A percentile compares a stretch with the other conserved stretches of the same genome.
Conservation (phyloP, 2,329 filamentous ascomycete genomes). For the Chaetomiaceae sp. region DNA sequence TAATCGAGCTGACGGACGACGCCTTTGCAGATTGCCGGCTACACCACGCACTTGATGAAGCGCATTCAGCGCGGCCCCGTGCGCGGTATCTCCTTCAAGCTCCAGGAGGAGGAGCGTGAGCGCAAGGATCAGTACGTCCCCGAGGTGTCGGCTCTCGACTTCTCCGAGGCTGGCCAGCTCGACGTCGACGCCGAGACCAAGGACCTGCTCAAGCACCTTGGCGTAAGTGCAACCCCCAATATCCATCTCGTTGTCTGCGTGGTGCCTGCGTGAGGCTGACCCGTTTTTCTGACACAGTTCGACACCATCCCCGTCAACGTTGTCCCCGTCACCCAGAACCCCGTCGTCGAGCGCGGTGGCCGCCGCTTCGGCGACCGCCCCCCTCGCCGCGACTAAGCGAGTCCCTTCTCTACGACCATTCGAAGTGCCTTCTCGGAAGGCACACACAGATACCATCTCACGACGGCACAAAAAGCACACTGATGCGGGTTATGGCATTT, state of each 20-base stretch:
- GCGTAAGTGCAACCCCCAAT: conserved; percentile 62
- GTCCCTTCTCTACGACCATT: conserved; percentile 5
- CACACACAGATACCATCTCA: conserved; percentile 12
- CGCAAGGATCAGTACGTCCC: conserved; percentile 99
- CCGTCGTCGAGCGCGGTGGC: conserved; percentile 68
- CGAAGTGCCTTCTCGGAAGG: conserved; percentile 8
- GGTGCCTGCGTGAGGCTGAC: conserved; percentile 10
- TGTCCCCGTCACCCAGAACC: conserved; percentile 80
- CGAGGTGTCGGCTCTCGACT: conserved; percentile 97
- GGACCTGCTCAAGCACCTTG: conserved; percentile 97
- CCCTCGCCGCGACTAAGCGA: conserved; percentile 41
- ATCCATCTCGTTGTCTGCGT: no score
- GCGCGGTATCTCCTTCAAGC: conserved; percentile 99
- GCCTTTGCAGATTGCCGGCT: conserved; percentile 74
- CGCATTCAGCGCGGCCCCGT: conserved; percentile 98
- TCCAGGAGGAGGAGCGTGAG: conserved; percentile 99
- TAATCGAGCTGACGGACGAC: neutral
- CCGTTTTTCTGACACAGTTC: conserved; percentile 55
- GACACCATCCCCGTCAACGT: conserved; percentile 97
- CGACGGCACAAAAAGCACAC: conserved; percentile 13
- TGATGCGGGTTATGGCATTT: conserved; percentile 33
- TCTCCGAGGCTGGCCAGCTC: conserved; percentile 87
- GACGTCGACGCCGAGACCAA: conserved; percentile 97
- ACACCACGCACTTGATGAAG: conserved; percentile 99
- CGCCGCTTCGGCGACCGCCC: conserved; percentile 40